Percentiles rank a stretch among this genome's conserved stretches.
phyloP scores from a whole-genome alignment of 2,329 filamentous ascomycete species.

The Arthrobotrys entomopaga region DNA sequence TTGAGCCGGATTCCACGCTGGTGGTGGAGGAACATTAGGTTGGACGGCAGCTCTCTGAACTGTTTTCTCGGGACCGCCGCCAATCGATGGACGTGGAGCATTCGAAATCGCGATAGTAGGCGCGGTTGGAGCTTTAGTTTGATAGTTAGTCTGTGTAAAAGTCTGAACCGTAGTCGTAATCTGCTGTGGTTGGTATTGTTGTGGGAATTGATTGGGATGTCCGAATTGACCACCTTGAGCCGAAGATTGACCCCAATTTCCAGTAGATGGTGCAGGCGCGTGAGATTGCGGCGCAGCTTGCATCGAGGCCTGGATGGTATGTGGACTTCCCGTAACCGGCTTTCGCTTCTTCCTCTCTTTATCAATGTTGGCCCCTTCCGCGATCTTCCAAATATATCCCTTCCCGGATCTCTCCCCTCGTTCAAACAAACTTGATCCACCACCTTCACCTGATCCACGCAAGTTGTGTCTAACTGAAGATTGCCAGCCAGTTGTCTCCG shows the following conservation, averaged over 20 bases:
- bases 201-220: constrained; percentile 26
- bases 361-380: constrained; percentile 67
- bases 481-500: constrained; percentile 70
- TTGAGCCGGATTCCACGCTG: constrained; percentile 44
- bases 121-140: constrained; percentile 10
- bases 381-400: constrained; percentile 69
- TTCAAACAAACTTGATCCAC: constrained; percentile 68
- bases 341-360: constrained; percentile 67
- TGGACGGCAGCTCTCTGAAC: constrained; percentile 1
- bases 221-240: constrained; percentile 16
- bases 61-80: not conserved
- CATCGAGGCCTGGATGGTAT: constrained; percentile 19
- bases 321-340: constrained; percentile 33
- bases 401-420: constrained; percentile 68
- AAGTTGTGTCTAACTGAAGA: constrained; percentile 72
- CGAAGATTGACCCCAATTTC: constrained; percentile 30
- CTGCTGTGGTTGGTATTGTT: constrained; percentile 40
- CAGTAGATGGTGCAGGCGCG: constrained; percentile 22
- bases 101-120: constrained; percentile 8
- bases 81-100: not conserved
- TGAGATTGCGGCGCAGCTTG: constrained; percentile 8
- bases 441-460: constrained; percentile 59
- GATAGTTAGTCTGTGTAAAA: constrained; percentile 18
- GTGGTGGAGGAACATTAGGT: constrained; percentile 34
- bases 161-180: constrained; percentile 3